Conservation (phyloP, 2,329 filamentous ascomycete genomes). For the Colletotrichum lentis region DNA sequence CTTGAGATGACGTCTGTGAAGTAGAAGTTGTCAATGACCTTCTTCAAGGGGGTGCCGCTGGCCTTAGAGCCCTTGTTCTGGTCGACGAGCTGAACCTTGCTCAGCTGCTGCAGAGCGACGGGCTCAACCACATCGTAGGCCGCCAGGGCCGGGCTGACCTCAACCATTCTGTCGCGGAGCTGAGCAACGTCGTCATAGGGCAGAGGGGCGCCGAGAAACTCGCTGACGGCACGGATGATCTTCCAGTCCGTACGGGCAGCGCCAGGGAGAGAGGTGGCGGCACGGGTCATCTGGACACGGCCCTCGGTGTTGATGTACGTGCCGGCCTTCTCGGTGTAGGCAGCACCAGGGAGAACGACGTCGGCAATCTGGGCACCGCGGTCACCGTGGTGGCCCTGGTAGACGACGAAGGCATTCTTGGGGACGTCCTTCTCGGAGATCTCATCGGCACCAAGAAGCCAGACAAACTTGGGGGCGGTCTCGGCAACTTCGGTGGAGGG, state of each 20-base stretch:
- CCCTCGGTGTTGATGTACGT: constrained; percentile 99
- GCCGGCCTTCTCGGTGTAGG: constrained; percentile 95
- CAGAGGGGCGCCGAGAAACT: constrained; percentile 86
- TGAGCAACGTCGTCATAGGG: constrained; percentile 92
- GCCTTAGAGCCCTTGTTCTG: constrained; percentile 88
- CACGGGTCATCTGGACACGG: constrained; percentile 90
- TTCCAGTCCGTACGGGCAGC: constrained; percentile 98
- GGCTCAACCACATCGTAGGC: constrained; percentile 92
- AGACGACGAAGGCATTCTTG: constrained; percentile 94
- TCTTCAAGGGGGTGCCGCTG: constrained; percentile 78
- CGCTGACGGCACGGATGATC: constrained; percentile 91
- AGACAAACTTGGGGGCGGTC: constrained; percentile 92
- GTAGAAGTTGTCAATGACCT: constrained; percentile 94
- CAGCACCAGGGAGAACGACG: constrained; percentile 89
- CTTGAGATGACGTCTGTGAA: constrained; percentile 97
- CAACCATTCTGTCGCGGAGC: constrained; percentile 90
- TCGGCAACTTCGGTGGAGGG: constrained; percentile 82
- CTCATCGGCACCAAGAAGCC: constrained; percentile 96
- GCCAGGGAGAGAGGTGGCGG: constrained; percentile 86
- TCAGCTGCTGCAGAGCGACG: constrained; percentile 74
- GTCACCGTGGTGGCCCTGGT: constrained; percentile 98
- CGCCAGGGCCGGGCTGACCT: constrained; percentile 89
- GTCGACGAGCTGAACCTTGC: constrained; percentile 94
- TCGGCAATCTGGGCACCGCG: constrained; percentile 91
- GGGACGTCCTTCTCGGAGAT: constrained; percentile 85